Evolutionary conservation across 345 rosid species (phyloP).

Genomic region (Hevea brasiliensis): DNA sequence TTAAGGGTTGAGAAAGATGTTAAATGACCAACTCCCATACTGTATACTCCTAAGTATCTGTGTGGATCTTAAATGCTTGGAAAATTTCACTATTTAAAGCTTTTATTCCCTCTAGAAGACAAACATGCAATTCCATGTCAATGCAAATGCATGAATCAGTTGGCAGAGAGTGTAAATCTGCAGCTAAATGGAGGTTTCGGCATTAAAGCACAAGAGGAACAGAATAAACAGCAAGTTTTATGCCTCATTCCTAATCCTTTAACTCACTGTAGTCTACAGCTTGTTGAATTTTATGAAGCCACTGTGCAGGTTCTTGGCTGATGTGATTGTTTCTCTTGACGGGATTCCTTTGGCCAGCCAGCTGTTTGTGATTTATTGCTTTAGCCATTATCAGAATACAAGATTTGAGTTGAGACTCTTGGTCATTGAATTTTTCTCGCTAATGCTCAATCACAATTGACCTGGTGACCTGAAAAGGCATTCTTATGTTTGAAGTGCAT

Average conservation of each 20-base stretch:
- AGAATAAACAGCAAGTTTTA: neutral
- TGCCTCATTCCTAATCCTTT: too few species aligned
- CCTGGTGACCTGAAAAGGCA: neutral
- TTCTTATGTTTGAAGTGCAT: neutral
- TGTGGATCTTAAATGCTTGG: too few species aligned
- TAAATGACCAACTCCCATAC: neutral
- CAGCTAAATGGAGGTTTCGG: neutral
- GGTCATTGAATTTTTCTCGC: neutral
- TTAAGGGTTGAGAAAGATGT: neutral
- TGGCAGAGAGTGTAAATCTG: neutral
- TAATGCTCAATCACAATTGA: neutral
- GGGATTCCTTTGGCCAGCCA: neutral
- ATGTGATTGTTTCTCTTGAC: neutral
- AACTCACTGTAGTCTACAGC: too few species aligned
- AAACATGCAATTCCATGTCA: neutral
- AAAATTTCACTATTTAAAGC: too few species aligned
- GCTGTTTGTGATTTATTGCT: neutral
- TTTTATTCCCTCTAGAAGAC: too few species aligned
- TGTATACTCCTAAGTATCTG: neutral
- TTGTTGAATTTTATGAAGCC: too few species aligned
- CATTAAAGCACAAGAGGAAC: neutral
- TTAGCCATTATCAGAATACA: neutral
- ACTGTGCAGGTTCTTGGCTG: too few species aligned
- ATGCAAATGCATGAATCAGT: neutral
- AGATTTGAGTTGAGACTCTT: neutral